Percentiles rank a stretch among this genome's conserved stretches.
These are phyloP conservation scores for Boletus pseudopeckii DNA, from an alignment of 768 basidiomycete genomes.

Conservation along the genomic window DNA sequence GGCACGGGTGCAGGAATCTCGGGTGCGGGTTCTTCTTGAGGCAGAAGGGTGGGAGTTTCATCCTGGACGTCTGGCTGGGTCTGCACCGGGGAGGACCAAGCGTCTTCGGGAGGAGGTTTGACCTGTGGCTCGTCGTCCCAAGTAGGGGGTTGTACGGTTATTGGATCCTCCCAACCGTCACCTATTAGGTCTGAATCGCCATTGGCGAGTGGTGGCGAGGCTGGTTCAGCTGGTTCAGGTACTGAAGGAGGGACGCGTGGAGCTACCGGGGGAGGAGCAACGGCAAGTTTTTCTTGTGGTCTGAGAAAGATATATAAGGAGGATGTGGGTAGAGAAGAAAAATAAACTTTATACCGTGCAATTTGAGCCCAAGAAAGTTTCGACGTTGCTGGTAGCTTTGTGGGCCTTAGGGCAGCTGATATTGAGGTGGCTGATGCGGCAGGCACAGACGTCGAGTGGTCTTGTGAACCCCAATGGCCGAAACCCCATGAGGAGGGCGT, in stretches of 20 bases:
- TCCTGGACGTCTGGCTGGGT: constrained; percentile 20
- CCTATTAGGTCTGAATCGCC: constrained; percentile 35
- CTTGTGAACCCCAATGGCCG: constrained; percentile 32
- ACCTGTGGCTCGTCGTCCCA: constrained; percentile 69
- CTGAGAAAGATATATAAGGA: constrained; percentile 33
- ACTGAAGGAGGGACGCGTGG: constrained; percentile 15
- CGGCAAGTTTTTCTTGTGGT: constrained; percentile 61
- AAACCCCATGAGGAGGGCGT: constrained; percentile 36
- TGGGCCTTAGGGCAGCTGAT: constrained; percentile 25
- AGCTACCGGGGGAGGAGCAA: constrained; percentile 33
- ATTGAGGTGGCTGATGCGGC: constrained; percentile 14
- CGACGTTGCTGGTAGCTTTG: constrained; percentile 64
- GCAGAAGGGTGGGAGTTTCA: constrained; percentile 14
- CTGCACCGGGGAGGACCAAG: constrained; percentile 33
- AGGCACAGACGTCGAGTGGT: constrained; percentile 36
- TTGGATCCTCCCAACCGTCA: constrained; percentile 69
- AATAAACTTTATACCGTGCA: constrained; percentile 44
- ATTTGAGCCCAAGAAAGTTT: constrained; percentile 87
- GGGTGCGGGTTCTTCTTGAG: constrained; percentile 34
- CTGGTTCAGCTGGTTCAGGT: constrained; percentile 22
- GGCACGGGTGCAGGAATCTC: constrained; percentile 18
- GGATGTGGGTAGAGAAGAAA: not conserved
- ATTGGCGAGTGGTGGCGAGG: constrained; percentile 29
- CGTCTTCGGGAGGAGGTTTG: constrained; percentile 32
- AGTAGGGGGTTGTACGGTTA: constrained; percentile 59